Base-by-base conservation (phyloP, 1,284 basidiomycete genomes). In the Malassezia slooffiae region DNA sequence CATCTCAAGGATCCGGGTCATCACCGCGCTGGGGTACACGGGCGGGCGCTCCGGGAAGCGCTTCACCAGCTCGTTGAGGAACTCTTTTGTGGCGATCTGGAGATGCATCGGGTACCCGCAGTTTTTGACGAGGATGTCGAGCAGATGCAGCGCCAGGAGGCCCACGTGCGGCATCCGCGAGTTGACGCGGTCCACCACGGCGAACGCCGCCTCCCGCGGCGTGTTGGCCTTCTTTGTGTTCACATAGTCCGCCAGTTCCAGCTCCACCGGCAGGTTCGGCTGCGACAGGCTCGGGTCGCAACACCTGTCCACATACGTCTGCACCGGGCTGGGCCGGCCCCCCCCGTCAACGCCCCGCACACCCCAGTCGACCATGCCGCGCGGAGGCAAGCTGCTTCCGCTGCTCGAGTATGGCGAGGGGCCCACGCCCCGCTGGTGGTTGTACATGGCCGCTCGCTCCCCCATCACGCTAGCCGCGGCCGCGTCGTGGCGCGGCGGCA, bases 81-180 rank as follows among this genome's bases (percentile, higher is more conserved):
- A 99, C 69, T 96, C 93, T 70, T 99, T 97, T 19, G 93, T 97
- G n/a, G 85, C 78, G 58, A 97, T 85, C 71, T 97, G 91, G 19
- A 99, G 81, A 66, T 97, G 91, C 50, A 97, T 83, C 0, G 90
- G 81, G 72, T 97, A 97, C 60, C 91, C 91, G 68, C 90, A 95
- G 37, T 85, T 82, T 69, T 90, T 85, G 40, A 95, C 85, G 38
- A 99, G 80, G 11, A 87, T 89, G 70, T 95, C 88, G 52, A 99
- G 80, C 3, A 96, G 72, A 16, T 34, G 32, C 5, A 75, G 60
- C 1, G 84, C 80, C 27, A 93, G 79, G 59, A 89, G 78, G 19
- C 85, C 81, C 54, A 91, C 77, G 67, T 93, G 87, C 1, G 85
- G 83, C 59, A 89, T 87, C 50, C 89, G 80, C 67, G 88, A 82